phyloP scores from a whole-genome alignment of 202 grass and related monocot genomes.

The Elaeis oleifera region DNA sequence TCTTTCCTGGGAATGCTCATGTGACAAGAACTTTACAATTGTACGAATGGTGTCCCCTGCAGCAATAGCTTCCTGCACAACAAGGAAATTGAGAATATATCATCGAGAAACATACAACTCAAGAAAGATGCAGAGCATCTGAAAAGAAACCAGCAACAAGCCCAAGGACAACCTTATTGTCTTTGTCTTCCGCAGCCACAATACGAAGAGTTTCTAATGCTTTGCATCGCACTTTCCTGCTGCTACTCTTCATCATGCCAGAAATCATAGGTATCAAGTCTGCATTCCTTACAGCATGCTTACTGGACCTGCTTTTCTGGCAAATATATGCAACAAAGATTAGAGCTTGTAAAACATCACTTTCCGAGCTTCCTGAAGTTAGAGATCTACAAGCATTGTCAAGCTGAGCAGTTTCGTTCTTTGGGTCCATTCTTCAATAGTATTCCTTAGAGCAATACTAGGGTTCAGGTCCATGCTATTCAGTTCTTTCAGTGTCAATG shows the following conservation, averaged over 20 bases:
- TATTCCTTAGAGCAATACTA: conserved; percentile 75
- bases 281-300: conserved; percentile 44
- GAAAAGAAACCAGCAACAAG: conserved; percentile 13
- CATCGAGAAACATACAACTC: conserved; percentile 21
- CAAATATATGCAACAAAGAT: conserved; percentile 62
- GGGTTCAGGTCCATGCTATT: conserved; percentile 67
- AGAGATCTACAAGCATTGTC: conserved; percentile 54
- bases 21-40: conserved; percentile 89
- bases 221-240: conserved; percentile 47
- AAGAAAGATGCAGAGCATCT: conserved; percentile 1
- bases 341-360: conserved; percentile 62
- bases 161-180: conserved; percentile 59
- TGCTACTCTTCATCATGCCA: conserved; percentile 63
- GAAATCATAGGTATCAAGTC: conserved; percentile 63
- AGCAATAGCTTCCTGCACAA: conserved; percentile 58
- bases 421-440: conserved; percentile 87
- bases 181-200: conserved; percentile 62
- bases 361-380: conserved; percentile 45
- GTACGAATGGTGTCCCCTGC: conserved; percentile 78
- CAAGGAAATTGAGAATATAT: conserved; percentile 1
- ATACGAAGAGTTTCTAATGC: conserved; percentile 62
- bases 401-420: conserved; percentile 72
- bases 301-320: conserved; percentile 48
- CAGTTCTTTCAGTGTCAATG: conserved; percentile 64
- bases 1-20: conserved; percentile 57